These are phyloP conservation scores for Uronychia binucleata DNA, from an alignment of 73 alveolate genomes.

Conservation along the genomic window DNA sequence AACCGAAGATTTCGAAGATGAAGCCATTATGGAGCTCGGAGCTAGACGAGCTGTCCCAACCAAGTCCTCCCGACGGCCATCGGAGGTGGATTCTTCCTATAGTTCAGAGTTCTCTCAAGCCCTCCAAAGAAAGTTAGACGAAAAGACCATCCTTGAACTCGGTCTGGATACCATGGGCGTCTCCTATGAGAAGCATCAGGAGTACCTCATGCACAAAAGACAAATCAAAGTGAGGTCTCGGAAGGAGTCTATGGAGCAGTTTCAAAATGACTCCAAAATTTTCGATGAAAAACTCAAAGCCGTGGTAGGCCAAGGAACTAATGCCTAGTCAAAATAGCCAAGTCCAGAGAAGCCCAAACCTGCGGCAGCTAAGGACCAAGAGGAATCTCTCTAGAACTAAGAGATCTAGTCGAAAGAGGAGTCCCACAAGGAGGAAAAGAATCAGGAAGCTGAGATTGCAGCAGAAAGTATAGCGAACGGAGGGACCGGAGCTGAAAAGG, in stretches of 20 bases:
- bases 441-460: no score
- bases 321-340: no score
- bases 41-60: neutral
- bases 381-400: no score
- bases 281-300: neutral
- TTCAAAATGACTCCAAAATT: neutral
- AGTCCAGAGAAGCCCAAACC: constrained; percentile 2
- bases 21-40: neutral
- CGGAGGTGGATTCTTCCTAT: no score
- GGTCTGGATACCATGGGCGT: neutral
- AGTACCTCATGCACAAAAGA: neutral
- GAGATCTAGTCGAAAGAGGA: no score
- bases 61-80: neutral
- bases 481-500: no score
- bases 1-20: neutral
- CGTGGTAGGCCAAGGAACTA: no score
- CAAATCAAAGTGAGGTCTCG: neutral
- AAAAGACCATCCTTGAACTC: neutral
- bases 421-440: no score
- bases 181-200: neutral
- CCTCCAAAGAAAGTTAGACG: neutral
- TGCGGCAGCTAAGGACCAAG: no score
- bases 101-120: no score
- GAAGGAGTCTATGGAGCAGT: neutral
- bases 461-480: no score